phyloP scores from a whole-genome alignment of 202 grass and related monocot genomes.

The Zoysia matrella region DNA sequence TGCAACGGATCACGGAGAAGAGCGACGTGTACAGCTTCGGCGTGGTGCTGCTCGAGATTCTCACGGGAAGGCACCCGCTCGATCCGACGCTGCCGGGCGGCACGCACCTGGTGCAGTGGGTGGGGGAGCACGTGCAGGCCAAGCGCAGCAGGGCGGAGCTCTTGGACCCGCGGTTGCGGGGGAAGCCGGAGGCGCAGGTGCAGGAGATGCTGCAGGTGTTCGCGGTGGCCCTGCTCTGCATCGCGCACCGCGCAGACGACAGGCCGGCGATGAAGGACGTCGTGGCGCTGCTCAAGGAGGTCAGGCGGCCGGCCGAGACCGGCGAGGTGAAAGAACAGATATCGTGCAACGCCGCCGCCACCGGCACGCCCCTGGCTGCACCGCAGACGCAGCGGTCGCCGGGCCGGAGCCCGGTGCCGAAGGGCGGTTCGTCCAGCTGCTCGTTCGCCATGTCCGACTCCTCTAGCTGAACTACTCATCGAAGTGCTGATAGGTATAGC shows the following conservation, averaged over 20 bases:
- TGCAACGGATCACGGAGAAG: constrained; percentile 95
- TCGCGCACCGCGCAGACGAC: too few relatives aligned
- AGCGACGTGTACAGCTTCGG: constrained; percentile 99
- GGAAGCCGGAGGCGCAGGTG: constrained; percentile 60
- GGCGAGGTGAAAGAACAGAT: constrained; percentile 8
- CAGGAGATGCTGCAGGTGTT: too few relatives aligned
- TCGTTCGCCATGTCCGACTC: constrained; percentile 43
- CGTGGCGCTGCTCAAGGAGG: too few relatives aligned
- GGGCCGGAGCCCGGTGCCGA: constrained; percentile 29
- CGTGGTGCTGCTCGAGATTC: constrained; percentile 73
- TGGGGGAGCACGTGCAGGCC: constrained; percentile 67
- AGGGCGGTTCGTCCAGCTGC: constrained; percentile 60
- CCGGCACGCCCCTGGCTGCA: background rate
- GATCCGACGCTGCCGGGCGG: constrained; percentile 81
- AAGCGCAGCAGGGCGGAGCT: constrained; percentile 55
- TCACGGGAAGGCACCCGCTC: constrained; percentile 77
- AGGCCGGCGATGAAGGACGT: too few relatives aligned
- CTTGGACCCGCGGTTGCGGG: constrained; percentile 71
- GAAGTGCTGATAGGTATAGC: constrained; percentile 16
- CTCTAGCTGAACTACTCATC: constrained; percentile 51
- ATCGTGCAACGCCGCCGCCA: background rate
- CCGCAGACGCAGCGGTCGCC: constrained; percentile 36
- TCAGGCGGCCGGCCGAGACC: constrained; percentile 53
- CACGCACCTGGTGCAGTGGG: background rate
- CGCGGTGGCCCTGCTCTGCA: too few relatives aligned